phyloP scores from a whole-genome alignment of 352 stramenopile genomes.

The Achlya hypogyna region DNA sequence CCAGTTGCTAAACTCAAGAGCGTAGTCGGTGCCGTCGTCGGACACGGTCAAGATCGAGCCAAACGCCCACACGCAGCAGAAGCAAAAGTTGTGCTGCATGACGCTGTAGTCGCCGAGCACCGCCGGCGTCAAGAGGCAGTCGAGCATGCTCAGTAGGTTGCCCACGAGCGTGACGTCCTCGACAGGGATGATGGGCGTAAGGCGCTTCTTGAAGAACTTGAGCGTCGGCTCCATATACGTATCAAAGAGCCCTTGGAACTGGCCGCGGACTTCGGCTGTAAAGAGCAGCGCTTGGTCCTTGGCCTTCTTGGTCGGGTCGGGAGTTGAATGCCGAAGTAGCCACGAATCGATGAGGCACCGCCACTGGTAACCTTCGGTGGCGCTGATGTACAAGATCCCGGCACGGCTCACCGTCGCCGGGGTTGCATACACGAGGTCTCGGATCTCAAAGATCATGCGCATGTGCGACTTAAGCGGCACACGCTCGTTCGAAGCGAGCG shows the following conservation, averaged over 20 bases:
- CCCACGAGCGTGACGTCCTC: constrained; percentile 91
- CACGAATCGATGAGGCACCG: constrained; percentile 90
- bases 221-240: constrained; percentile 90
- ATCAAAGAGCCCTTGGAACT: constrained; percentile 85
- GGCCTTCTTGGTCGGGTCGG: constrained; percentile 48
- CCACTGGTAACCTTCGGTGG: constrained; percentile 93
- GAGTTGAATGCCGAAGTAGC: constrained; percentile 71
- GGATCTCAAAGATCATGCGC: constrained; percentile 97
- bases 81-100: constrained; percentile 92
- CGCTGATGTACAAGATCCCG: constrained; percentile 95
- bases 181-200: constrained; percentile 85
- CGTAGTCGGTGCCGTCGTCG: constrained; percentile 93
- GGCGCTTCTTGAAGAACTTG: constrained; percentile 90
- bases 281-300: constrained; percentile 63
- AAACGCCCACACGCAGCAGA: constrained; percentile 93
- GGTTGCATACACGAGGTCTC: constrained; percentile 92
- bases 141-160: constrained; percentile 92
- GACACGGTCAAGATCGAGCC: constrained; percentile 87
- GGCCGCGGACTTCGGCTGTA: constrained; percentile 55
- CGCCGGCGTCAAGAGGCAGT: constrained; percentile 78
- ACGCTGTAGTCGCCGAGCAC: constrained; percentile 66
- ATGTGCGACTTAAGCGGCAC: constrained; percentile 95
- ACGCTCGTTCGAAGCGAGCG: constrained; percentile 93
- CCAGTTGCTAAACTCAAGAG: constrained; percentile 91
- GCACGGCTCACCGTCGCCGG: constrained; percentile 92